Base-by-base conservation (phyloP, 2,329 filamentous ascomycete genomes). In the Fusarium sp. region DNA sequence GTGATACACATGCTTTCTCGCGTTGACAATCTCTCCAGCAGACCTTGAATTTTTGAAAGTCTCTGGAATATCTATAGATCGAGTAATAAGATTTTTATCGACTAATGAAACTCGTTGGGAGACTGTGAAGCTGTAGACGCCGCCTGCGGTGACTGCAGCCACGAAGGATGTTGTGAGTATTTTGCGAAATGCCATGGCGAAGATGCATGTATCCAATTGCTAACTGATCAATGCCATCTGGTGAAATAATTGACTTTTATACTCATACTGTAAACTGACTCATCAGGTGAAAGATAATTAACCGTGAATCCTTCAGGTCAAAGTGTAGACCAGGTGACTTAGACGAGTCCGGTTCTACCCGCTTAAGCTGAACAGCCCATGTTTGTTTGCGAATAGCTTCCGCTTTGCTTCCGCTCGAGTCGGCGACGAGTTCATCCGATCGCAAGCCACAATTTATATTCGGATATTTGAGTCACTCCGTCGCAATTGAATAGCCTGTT, bases 1-100 rank as follows among this genome's bases (percentile, higher is more conserved):
- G 3, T 61, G 28, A 18, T 53, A 45, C 1, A 48, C 50, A 25
- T 77, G 68, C 10, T 65, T 56, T 7, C 59, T 59, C 0, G 66
- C 73, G 20, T 79, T 79, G 50, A 78, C 71, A 8, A 77, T 50
- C 5, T 71, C 46, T 4, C 49, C 68, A 7, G 78, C 65, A 2
- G 76, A 74, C 1, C 21, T 48, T 0, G 77, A 77, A 16, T 65
- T 59, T n/a, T 53, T 47, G 16, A 78, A 76, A 4, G 72, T 58
- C 5, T 76, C 72, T 0, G 77, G 68, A 4, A 74, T 69, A 3
- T 13, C 41, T 4, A 54, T 45, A 2, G 66, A 58, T 13, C 59
- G 57, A 2, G 63, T 67, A 18, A 78, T 76, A 10, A 66, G 58
- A 5, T 51, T 50, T 25, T 42, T 43, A 3, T 72, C 71, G 2